Base-by-base conservation (phyloP, 768 basidiomycete genomes). In the Pleurotus cornucopiae region DNA sequence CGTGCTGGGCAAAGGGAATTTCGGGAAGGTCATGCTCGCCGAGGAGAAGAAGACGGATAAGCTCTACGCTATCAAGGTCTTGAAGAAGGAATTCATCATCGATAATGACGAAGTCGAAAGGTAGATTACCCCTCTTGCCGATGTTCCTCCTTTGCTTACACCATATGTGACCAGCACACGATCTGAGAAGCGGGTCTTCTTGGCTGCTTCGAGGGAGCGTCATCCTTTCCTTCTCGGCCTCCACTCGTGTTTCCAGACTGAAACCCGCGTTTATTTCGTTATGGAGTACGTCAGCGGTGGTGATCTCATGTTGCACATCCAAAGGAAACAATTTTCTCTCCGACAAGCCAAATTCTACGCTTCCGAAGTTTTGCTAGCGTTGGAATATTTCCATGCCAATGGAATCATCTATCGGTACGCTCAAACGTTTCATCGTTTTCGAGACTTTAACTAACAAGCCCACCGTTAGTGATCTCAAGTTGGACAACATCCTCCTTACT, bases 231-330 rank as follows among this genome's bases (percentile, higher is more conserved):
- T 99, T 41, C 87, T 99, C 60, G 92, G 89, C 11, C 78, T 99
- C 40, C 97, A 98, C 67, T 98, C 96, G 13, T 98, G 97, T 77
- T 99, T 99, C 85, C 97, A 99, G 74, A 98, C 97, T 3, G 97
- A 98, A 72, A 98, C 97, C 3, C 89, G 97, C 18, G 89, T 99
- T 51, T 99, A 99, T 77, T 98, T 99, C 68, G 97, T 98, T 63
- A 98, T 99, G 97, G 97, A 98, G 74, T 99, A 98, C 72, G 90
- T 99, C 60, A 94, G 93, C 65, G 97, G 97, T 58, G 97, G 97
- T 62, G 97, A 99, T 76, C 81, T 99, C 58, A 98, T 99, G 97
- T 78, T 98, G 62, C 97, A 99, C 71, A 98, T 99, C 64, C 97
- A 99, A 69, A 86, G 96, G 68, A 95, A 96, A 73, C 97, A 99